Evolutionary conservation across 139 green algal genomes (phyloP).

Genomic region (Auxenochlorella protothecoides): DNA sequence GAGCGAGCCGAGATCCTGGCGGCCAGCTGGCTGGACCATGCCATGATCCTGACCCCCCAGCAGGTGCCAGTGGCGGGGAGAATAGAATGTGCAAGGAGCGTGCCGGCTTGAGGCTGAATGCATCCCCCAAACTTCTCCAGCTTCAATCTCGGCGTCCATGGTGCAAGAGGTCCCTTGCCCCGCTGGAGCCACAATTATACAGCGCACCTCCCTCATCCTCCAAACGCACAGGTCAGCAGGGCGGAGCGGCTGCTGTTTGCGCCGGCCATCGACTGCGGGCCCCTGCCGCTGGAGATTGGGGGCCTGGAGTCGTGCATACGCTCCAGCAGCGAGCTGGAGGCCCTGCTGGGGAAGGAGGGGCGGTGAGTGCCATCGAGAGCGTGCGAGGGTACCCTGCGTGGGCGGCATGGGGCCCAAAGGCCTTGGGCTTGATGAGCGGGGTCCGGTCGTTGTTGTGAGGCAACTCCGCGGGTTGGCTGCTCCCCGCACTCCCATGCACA

Average conservation of each 20-base stretch:
- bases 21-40: slow-evolving; percentile 44
- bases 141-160: background rate
- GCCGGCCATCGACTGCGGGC: slow-evolving; percentile 20
- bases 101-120: background rate
- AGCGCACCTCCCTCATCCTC: background rate
- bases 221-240: slow-evolving; percentile 23
- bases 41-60: slow-evolving; percentile 22
- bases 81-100: too few species aligned
- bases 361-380: too few species aligned
- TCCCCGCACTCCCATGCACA: too few species aligned
- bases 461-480: too few species aligned
- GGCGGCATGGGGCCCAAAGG: background rate
- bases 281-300: slow-evolving; percentile 22
- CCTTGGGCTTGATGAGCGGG: too few species aligned
- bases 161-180: background rate
- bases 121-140: background rate
- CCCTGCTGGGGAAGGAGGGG: too few species aligned
- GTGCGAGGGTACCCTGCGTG: background rate
- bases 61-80: slow-evolving; percentile 21
- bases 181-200: background rate
- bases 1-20: slow-evolving; percentile 73
- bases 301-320: slow-evolving; percentile 3
- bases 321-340: too few species aligned
- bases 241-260: slow-evolving; percentile 42
- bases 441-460: too few species aligned